Evolutionary conservation across 139 green algal species (phyloP).

Genomic region (Haematococcus lacustris): DNA sequence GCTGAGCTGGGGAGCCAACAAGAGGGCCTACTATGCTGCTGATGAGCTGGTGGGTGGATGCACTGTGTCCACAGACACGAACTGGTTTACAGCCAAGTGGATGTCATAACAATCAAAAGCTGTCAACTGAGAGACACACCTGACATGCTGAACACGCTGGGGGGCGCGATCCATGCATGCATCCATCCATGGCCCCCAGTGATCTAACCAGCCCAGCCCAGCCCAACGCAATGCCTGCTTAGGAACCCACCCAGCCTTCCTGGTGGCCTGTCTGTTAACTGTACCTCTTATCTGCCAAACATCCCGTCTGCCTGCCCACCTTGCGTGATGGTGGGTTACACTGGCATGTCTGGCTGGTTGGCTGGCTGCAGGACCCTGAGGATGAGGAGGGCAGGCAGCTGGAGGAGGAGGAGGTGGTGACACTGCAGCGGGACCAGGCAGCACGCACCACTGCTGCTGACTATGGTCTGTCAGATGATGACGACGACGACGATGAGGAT

Average conservation of each 20-base stretch:
- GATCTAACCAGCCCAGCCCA: background rate
- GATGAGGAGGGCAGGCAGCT: no score
- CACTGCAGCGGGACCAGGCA: slow-evolving; percentile 57
- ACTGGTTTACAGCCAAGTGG: no score
- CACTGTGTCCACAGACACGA: background rate
- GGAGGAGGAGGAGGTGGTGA: slow-evolving; percentile 65
- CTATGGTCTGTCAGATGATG: slow-evolving; percentile 41
- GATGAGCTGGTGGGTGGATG: slow-evolving; percentile 18
- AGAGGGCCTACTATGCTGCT: slow-evolving; percentile 68
- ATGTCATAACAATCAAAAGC: no score
- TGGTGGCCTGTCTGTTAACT: no score
- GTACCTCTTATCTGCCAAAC: no score
- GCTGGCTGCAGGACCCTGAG: background rate
- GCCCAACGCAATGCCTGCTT: background rate
- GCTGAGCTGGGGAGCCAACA: slow-evolving; percentile 58
- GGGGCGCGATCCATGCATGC: background rate
- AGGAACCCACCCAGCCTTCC: no score
- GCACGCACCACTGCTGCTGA: slow-evolving; percentile 50
- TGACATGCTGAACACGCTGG: background rate
- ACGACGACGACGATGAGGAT: slow-evolving; percentile 25
- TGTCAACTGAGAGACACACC: background rate
- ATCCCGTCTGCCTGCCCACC: no score
- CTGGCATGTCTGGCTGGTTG: background rate
- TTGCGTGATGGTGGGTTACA: no score
- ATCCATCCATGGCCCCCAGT: background rate